Percentiles rank a stretch among this genome's conserved stretches.
Conservation (phyloP, 1,139 yeast species). For the Yamadazyma atlantica region DNA sequence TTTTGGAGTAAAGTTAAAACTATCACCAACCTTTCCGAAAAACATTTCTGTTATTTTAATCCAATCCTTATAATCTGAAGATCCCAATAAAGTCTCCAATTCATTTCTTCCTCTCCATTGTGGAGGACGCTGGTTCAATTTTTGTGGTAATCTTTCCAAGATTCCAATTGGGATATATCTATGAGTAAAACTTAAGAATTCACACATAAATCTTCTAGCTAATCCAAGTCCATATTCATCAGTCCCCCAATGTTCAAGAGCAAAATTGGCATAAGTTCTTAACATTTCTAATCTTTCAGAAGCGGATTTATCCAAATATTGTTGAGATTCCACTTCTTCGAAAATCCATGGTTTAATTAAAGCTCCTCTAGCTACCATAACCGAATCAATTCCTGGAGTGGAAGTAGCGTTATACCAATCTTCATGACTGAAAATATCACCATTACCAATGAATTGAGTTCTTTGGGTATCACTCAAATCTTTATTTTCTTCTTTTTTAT, state of each 20-base stretch:
- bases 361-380: slow-evolving; percentile 98
- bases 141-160: slow-evolving; percentile 83
- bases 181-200: slow-evolving; percentile 89
- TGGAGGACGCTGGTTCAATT: slow-evolving; percentile 90
- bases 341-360: slow-evolving; percentile 98
- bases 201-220: slow-evolving; percentile 90
- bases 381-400: slow-evolving; percentile 78
- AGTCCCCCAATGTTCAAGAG: slow-evolving; percentile 96
- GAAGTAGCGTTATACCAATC: slow-evolving; percentile 85
- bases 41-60: slow-evolving; percentile 95
- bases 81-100: slow-evolving; percentile 83
- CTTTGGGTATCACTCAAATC: slow-evolving; percentile 48
- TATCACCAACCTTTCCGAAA: slow-evolving; percentile 77
- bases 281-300: slow-evolving; percentile 80
- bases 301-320: slow-evolving; percentile 88
- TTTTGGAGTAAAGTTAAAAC: slow-evolving; percentile 82
- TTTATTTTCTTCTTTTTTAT: slow-evolving; percentile 51
- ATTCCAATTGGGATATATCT: slow-evolving; percentile 94
- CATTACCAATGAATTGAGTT: slow-evolving; percentile 81
- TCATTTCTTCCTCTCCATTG: slow-evolving; percentile 94
- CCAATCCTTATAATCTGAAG: slow-evolving; percentile 90
- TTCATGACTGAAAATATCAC: slow-evolving; percentile 82
- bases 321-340: slow-evolving; percentile 89
- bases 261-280: slow-evolving; percentile 67
- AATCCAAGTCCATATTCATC: slow-evolving; percentile 91